Conservation (phyloP, 2,329 filamentous ascomycete genomes). For the Apiospora arundinis region DNA sequence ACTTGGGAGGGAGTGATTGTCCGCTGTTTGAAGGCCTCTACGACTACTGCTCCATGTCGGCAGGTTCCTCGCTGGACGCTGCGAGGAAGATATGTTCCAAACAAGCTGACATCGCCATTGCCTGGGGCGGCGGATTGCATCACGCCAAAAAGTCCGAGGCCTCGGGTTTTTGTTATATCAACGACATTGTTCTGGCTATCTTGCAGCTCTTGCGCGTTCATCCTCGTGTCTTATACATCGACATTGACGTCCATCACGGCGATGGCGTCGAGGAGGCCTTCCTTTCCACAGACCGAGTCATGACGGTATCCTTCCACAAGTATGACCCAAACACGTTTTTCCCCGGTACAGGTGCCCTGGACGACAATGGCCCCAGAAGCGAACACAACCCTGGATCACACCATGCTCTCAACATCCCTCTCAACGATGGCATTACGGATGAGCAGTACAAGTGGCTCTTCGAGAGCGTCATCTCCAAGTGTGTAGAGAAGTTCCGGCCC, state of each 20-base stretch:
- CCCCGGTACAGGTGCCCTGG: slow-evolving; percentile 85
- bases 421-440: slow-evolving; percentile 91
- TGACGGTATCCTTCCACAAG: slow-evolving; percentile 96
- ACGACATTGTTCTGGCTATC: slow-evolving; percentile 95
- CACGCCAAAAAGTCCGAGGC: slow-evolving; percentile 95
- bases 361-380: slow-evolving; percentile 83
- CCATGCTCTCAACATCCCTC: slow-evolving; percentile 87
- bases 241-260: slow-evolving; percentile 91
- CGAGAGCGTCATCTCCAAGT: slow-evolving; percentile 77
- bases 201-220: slow-evolving; percentile 83
- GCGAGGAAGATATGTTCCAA: slow-evolving; percentile 85
- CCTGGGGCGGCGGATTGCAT: slow-evolving; percentile 96
- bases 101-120: slow-evolving; percentile 94
- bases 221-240: slow-evolving; percentile 89
- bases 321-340: slow-evolving; percentile 87
- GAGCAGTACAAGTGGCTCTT: slow-evolving; percentile 88
- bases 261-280: slow-evolving; percentile 93
- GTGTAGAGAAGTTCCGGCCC: slow-evolving; percentile 84
- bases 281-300: slow-evolving; percentile 85
- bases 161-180: slow-evolving; percentile 97
- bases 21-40: slow-evolving; percentile 96
- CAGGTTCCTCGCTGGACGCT: slow-evolving; percentile 88
- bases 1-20: slow-evolving; percentile 89
- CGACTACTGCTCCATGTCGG: slow-evolving; percentile 93
- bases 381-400: slow-evolving; percentile 87